phyloP scores from a whole-genome alignment of 345 rosid species.

The Acer saccharum region DNA sequence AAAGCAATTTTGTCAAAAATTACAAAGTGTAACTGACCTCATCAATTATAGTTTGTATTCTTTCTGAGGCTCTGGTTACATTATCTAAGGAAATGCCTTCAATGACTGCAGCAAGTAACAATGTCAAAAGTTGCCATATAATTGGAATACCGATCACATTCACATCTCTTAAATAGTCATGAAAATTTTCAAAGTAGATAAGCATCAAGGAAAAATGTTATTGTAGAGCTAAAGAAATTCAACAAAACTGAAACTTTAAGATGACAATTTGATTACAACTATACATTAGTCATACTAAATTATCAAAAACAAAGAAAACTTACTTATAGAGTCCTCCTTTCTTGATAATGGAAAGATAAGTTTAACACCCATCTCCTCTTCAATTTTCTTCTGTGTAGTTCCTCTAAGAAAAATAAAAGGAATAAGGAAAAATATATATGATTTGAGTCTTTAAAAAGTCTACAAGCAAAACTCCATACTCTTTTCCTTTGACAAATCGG shows the following conservation, averaged over 20 bases:
- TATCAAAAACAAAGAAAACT: constrained; percentile 23
- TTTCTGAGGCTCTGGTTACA: constrained; percentile 68
- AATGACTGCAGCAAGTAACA: constrained; percentile 52
- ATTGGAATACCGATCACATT: background rate
- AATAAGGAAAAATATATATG: constrained; percentile 19
- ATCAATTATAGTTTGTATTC: constrained; percentile 53
- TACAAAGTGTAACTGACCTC: constrained; percentile 51
- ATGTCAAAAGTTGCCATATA: constrained; percentile 12
- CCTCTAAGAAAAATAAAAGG: constrained; percentile 50
- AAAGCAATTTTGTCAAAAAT: background rate
- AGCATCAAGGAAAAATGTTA: too few relatives aligned
- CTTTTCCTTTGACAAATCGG: constrained; percentile 71
- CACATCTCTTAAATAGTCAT: background rate
- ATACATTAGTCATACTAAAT: constrained; percentile 5
- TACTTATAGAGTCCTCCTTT: constrained; percentile 69
- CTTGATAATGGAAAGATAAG: constrained; percentile 68
- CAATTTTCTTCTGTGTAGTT: constrained; percentile 60
- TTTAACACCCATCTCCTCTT: constrained; percentile 78
- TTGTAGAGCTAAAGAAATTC: too few relatives aligned
- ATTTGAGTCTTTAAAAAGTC: constrained; percentile 18
- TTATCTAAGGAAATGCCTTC: constrained; percentile 71
- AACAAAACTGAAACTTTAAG: too few relatives aligned
- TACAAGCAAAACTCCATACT: constrained; percentile 48
- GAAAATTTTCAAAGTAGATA: too few relatives aligned
- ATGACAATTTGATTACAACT: too few relatives aligned